Conservation (phyloP, 2,329 filamentous ascomycete species). For the Sclerotinia spermophila region DNA sequence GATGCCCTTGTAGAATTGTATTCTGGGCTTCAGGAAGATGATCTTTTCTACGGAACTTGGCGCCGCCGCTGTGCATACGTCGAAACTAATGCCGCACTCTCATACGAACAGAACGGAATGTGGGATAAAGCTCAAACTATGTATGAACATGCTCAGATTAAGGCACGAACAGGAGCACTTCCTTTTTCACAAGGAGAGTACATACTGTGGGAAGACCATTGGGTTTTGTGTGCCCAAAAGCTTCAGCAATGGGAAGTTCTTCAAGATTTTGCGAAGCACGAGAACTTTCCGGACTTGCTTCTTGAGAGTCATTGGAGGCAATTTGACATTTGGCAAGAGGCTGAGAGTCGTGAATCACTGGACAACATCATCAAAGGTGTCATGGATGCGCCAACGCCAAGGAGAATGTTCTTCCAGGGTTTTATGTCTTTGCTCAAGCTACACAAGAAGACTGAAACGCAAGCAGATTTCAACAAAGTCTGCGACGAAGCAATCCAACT, state of each 20-base stretch:
- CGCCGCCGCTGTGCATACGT: slow-evolving; percentile 91
- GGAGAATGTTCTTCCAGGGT: slow-evolving; percentile 93
- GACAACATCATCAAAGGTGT: slow-evolving; percentile 94
- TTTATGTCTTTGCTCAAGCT: slow-evolving; percentile 97
- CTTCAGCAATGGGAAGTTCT: slow-evolving; percentile 98
- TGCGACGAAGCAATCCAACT: slow-evolving; percentile 97
- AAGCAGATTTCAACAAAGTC: slow-evolving; percentile 78
- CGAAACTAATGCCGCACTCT: slow-evolving; percentile 94
- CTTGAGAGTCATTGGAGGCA: slow-evolving; percentile 95
- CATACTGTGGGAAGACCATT: slow-evolving; percentile 99
- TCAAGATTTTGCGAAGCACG: slow-evolving; percentile 96
- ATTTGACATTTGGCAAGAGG: slow-evolving; percentile 88
- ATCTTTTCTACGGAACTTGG: slow-evolving; percentile 97
- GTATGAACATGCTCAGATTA: slow-evolving; percentile 96
- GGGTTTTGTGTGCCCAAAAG: slow-evolving; percentile 96
- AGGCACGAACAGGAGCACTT: slow-evolving; percentile 91
- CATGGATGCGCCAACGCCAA: slow-evolving; percentile 92
- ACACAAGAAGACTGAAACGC: slow-evolving; percentile 80
- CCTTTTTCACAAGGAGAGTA: slow-evolving; percentile 97
- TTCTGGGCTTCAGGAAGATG: slow-evolving; percentile 84
- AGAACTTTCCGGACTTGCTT: slow-evolving; percentile 95
- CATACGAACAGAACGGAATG: slow-evolving; percentile 98
- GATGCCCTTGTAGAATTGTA: slow-evolving; percentile 96
- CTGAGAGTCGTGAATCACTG: slow-evolving; percentile 81
- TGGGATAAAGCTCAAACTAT: slow-evolving; percentile 98